These are phyloP conservation scores for Calonectria hongkongensis DNA, from an alignment of 2,329 filamentous ascomycete genomes.

Conservation along the genomic window DNA sequence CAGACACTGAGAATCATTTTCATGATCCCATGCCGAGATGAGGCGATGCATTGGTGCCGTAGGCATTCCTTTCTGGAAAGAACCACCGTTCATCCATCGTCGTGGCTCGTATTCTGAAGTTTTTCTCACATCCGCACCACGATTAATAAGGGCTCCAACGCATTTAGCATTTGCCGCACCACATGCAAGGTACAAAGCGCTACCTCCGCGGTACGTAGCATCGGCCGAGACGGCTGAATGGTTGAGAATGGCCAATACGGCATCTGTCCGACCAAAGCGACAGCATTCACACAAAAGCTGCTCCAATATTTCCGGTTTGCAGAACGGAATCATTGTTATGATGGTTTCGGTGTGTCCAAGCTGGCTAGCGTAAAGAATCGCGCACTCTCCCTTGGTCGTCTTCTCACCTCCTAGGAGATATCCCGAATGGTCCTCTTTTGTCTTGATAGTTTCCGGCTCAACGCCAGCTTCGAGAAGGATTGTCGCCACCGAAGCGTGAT, in stretches of 20 bases:
- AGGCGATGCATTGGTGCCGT: conserved; percentile 39
- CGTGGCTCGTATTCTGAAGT: conserved; percentile 25
- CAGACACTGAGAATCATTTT: conserved; percentile 36
- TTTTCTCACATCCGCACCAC: conserved; percentile 43
- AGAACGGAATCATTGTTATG: conserved; percentile 46
- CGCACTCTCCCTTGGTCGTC: conserved; percentile 38
- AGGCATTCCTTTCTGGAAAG: neutral
- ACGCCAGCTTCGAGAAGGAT: conserved; percentile 43
- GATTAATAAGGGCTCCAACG: conserved; percentile 41
- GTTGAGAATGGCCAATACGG: conserved; percentile 38
- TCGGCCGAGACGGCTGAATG: conserved; percentile 43
- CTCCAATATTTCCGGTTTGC: conserved; percentile 39
- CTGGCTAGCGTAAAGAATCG: conserved; percentile 45
- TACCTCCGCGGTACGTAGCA: conserved; percentile 35
- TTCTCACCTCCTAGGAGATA: neutral
- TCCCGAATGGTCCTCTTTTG: conserved; percentile 27
- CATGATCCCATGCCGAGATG: conserved; percentile 23
- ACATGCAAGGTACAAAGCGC: conserved; percentile 45
- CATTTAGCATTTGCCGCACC: conserved; percentile 28
- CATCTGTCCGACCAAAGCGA: conserved; percentile 36
- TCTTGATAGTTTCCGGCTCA: conserved; percentile 41
- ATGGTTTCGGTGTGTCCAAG: conserved; percentile 43
- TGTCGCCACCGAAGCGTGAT: conserved; percentile 25
- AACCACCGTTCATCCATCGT: neutral
- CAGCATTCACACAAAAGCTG: conserved; percentile 48